A percentile compares a stretch with the other conserved stretches of the same genome.
Conservation (phyloP, 192 early-diverging fungal species). For the Coemansia umbellata region DNA sequence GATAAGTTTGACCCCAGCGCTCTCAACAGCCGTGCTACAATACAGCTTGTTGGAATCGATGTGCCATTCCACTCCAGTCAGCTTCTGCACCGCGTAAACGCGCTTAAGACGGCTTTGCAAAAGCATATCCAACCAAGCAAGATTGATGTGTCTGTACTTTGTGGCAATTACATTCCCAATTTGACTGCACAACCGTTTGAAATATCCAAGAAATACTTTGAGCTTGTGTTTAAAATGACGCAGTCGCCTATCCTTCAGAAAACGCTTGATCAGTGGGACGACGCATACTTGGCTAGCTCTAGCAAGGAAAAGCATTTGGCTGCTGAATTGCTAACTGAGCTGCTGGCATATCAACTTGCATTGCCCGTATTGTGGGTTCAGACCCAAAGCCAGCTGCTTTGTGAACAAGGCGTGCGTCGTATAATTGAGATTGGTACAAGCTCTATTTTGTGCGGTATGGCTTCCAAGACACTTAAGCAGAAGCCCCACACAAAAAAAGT, state of each 20-base stretch:
- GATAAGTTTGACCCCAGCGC: too few relatives aligned
- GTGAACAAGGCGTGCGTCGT: too few relatives aligned
- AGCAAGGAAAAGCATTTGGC: slow-evolving; percentile 80
- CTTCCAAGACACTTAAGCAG: slow-evolving; percentile 51
- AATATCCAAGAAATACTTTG: slow-evolving; percentile 71
- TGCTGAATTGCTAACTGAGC: slow-evolving; percentile 76
- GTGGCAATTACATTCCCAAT: slow-evolving; percentile 89
- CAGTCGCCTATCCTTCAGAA: slow-evolving; percentile 61
- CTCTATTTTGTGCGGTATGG: slow-evolving; percentile 86
- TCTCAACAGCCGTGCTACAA: slow-evolving; percentile 79
- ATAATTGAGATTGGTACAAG: slow-evolving; percentile 84
- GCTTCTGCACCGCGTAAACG: slow-evolving; percentile 74
- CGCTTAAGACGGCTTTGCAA: slow-evolving; percentile 76
- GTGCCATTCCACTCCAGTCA: slow-evolving; percentile 88
- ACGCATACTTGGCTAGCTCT: too few relatives aligned
- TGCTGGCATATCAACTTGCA: slow-evolving; percentile 91
- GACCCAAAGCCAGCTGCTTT: slow-evolving; percentile 86
- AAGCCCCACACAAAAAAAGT: neutral
- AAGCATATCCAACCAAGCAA: slow-evolving; percentile 67
- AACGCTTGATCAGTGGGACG: slow-evolving; percentile 60
- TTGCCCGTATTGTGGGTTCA: slow-evolving; percentile 93
- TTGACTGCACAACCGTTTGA: slow-evolving; percentile 88
- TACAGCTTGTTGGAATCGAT: slow-evolving; percentile 87
- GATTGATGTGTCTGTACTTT: slow-evolving; percentile 64
- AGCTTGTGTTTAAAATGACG: slow-evolving; percentile 67